These are phyloP conservation scores for Zymoseptoria pseudotritici DNA, from an alignment of 2,329 filamentous ascomycete genomes.

Conservation along the genomic window DNA sequence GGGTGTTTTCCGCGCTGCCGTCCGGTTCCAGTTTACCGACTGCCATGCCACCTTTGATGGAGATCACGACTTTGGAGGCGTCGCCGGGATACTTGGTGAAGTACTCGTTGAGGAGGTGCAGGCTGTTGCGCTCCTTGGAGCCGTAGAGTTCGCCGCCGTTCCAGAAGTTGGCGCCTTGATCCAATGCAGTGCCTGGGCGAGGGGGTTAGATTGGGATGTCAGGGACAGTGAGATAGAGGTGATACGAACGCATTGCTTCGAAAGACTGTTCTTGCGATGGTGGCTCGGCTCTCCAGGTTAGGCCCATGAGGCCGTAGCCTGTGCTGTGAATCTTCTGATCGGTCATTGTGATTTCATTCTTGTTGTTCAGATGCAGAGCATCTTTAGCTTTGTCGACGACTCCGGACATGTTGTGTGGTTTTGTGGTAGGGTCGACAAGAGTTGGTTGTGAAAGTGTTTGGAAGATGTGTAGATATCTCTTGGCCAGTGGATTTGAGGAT, in stretches of 20 bases:
- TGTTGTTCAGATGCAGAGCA: conserved; percentile 14
- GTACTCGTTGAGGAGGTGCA: conserved; percentile 44
- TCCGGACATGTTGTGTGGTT: conserved; percentile 13
- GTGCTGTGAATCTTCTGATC: conserved; percentile 24
- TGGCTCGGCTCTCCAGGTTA: conserved; percentile 40
- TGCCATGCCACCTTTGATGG: conserved; percentile 43
- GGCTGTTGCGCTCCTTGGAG: conserved; percentile 38
- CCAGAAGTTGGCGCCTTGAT: conserved; percentile 40
- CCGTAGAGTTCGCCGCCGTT: conserved; percentile 47
- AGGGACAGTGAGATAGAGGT: neutral
- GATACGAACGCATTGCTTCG: conserved; percentile 34
- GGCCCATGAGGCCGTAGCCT: conserved; percentile 45
- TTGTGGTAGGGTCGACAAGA: neutral
- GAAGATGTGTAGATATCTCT: neutral
- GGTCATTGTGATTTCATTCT: conserved; percentile 15
- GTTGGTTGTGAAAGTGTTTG: neutral
- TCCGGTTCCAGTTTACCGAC: conserved; percentile 32
- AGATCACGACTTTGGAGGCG: conserved; percentile 43
- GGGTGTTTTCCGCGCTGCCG: conserved; percentile 35
- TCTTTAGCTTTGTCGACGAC: conserved; percentile 26
- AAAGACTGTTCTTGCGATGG: conserved; percentile 34
- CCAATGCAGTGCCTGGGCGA: conserved; percentile 11
- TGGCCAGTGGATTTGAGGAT: neutral
- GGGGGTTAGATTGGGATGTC: neutral
- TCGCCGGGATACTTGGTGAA: conserved; percentile 46